Conservation (phyloP, 306 rosid genomes). For the Gillenia trifoliata region DNA sequence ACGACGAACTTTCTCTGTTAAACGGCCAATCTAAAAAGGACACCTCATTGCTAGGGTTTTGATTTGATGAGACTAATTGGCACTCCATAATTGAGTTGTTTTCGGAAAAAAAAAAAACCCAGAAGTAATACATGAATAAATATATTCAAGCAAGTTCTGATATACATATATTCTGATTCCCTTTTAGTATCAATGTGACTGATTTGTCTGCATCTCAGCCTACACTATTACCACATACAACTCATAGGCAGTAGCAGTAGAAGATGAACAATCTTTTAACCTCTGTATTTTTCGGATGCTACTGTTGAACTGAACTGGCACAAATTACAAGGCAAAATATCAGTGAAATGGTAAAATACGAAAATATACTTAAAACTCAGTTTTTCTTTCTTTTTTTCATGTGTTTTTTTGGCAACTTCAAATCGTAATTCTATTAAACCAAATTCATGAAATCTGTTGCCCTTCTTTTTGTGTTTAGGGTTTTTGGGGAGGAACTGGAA, state of each 20-base stretch:
- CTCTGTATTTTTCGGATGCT: constrained; percentile 17
- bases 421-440: constrained; percentile 9
- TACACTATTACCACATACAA: not conserved
- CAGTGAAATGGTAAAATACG: not conserved
- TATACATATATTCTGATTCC: constrained; percentile 7
- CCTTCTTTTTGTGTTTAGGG: not conserved
- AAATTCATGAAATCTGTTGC: constrained; percentile 27
- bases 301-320: not conserved
- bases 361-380: too few relatives aligned
- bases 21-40: not conserved
- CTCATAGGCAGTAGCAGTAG: constrained; percentile 16
- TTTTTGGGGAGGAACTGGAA: not conserved
- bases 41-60: not conserved
- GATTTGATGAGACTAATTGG: constrained; percentile 40
- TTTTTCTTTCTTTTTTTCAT: not conserved
- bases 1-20: not conserved
- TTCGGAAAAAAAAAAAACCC: constrained; percentile 3
- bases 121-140: not conserved
- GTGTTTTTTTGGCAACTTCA: constrained; percentile 1
- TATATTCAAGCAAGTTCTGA: constrained; percentile 4
- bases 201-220: not conserved
- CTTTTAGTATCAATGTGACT: not conserved
- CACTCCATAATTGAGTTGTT: constrained; percentile 10
- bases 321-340: not conserved
- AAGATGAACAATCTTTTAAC: not conserved